These are phyloP conservation scores for Botrytis pseudocinerea DNA, from an alignment of 2,329 filamentous ascomycete species.

Conservation along the genomic window DNA sequence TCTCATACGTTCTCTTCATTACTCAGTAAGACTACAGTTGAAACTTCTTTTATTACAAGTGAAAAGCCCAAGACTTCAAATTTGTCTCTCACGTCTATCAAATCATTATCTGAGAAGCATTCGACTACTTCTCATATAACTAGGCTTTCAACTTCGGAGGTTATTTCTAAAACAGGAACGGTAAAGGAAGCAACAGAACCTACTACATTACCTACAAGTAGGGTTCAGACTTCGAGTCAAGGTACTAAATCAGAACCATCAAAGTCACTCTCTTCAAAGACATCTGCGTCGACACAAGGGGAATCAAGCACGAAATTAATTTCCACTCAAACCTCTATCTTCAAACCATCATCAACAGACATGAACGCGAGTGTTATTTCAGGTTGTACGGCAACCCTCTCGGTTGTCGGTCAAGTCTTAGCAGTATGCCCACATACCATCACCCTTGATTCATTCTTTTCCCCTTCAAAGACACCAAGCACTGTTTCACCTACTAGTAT, in stretches of 20 bases:
- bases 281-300: neutral
- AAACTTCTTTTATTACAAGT: too few relatives aligned
- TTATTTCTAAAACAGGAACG: neutral
- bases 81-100: neutral
- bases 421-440: slow-evolving; percentile 18
- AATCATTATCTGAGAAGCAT: neutral
- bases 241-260: neutral
- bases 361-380: slow-evolving; percentile 18
- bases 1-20: neutral
- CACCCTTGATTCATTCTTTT: slow-evolving; percentile 11
- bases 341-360: slow-evolving; percentile 3
- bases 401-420: slow-evolving; percentile 12
- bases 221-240: neutral
- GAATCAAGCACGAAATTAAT: neutral
- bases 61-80: neutral
- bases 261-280: neutral
- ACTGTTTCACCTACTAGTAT: neutral
- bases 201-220: neutral
- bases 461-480: neutral
- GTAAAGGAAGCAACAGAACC: neutral
- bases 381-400: slow-evolving; percentile 21
- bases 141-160: neutral
- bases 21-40: neutral
- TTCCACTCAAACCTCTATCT: neutral
- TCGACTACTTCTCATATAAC: neutral